Evolutionary conservation across 2,329 filamentous ascomycete genomes (phyloP).

Genomic region (Nemania serpens): DNA sequence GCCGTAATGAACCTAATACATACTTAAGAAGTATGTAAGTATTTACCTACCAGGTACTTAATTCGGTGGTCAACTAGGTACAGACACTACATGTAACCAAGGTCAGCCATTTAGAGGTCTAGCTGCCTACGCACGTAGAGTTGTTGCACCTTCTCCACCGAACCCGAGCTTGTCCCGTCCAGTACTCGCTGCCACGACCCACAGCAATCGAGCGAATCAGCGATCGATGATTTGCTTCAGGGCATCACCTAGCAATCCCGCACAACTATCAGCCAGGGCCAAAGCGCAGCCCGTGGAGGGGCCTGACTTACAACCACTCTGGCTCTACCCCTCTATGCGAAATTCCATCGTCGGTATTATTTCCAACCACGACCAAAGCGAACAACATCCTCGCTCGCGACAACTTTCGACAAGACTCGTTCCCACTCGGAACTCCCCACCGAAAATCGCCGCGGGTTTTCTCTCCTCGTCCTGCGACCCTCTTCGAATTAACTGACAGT

Average conservation of each 20-base stretch:
- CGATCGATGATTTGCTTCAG: slow-evolving; percentile 22
- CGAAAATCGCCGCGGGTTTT: not conserved
- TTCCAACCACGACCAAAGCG: too few species aligned
- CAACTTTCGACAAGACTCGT: not conserved
- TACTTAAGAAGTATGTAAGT: too few species aligned
- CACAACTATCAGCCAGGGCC: slow-evolving; percentile 13
- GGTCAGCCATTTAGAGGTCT: too few species aligned
- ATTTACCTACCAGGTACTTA: too few species aligned
- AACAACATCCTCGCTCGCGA: too few species aligned
- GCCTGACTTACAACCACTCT: slow-evolving; percentile 12
- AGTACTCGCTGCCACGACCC: slow-evolving; percentile 8
- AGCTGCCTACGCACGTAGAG: too few species aligned
- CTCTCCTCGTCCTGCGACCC: too few species aligned
- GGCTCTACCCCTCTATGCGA: slow-evolving; percentile 27
- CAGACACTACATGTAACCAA: too few species aligned
- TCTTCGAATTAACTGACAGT: too few species aligned
- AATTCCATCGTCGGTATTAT: slow-evolving; percentile 15
- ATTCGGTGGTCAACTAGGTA: too few species aligned
- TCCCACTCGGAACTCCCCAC: not conserved
- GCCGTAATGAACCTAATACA: too few species aligned
- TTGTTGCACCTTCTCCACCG: not conserved
- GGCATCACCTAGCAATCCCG: slow-evolving; percentile 15
- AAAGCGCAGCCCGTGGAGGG: not conserved
- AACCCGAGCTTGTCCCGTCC: not conserved
- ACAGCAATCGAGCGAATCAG: slow-evolving; percentile 20